Conservation (phyloP, 2,329 filamentous ascomycete species). For the Ophioceras dolichostomum region DNA sequence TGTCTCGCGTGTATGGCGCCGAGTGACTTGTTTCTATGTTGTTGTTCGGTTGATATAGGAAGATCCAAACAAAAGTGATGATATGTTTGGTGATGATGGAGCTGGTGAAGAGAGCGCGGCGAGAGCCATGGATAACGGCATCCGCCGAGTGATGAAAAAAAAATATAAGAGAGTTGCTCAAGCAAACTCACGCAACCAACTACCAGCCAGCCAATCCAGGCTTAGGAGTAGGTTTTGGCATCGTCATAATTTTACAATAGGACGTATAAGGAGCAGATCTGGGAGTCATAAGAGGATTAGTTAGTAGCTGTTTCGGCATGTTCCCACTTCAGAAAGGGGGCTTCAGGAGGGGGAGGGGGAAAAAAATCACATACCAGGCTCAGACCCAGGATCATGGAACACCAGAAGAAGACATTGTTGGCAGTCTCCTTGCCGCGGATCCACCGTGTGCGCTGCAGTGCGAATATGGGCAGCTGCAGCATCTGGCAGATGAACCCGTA, state of each 20-base stretch:
- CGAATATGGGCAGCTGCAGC: constrained; percentile 91
- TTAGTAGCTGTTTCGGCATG: not conserved
- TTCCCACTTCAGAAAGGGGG: constrained; percentile 3
- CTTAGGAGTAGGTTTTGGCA: not conserved
- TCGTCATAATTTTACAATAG: constrained; percentile 32
- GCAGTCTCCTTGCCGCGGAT: constrained; percentile 64
- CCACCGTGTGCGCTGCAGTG: constrained; percentile 70
- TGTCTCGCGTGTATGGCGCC: not conserved
- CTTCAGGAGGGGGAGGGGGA: constrained; percentile 7
- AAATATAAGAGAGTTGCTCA: too few relatives aligned
- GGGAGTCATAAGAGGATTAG: constrained; percentile 7
- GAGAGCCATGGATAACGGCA: not conserved
- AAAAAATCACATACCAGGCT: constrained; percentile 51
- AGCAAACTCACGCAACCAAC: too few relatives aligned
- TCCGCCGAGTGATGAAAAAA: too few relatives aligned
- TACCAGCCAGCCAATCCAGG: too few relatives aligned
- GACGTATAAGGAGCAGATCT: constrained; percentile 44
- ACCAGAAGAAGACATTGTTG: constrained; percentile 88
- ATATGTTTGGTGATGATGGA: too few relatives aligned
- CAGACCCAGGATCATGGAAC: constrained; percentile 77
- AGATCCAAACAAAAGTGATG: not conserved
- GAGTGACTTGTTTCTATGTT: too few relatives aligned
- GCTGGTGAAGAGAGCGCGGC: not conserved
- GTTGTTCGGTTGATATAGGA: not conserved
- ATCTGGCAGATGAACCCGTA: constrained; percentile 95